These are phyloP conservation scores for Lotmaria passim DNA, from an alignment of 208 protist species.

Conservation along the genomic window DNA sequence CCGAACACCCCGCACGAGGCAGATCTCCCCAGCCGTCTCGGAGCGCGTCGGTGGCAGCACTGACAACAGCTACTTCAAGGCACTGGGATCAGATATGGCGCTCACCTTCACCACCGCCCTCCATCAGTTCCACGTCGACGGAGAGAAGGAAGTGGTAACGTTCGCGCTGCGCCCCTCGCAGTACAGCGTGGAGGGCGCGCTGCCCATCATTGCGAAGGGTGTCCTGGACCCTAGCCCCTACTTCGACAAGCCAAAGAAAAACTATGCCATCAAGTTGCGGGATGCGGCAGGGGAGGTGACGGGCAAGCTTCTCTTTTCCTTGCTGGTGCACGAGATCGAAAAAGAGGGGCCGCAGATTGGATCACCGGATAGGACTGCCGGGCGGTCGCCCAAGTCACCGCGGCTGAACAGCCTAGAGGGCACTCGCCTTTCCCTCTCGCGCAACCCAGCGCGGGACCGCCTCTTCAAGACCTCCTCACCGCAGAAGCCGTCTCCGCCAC, in stretches of 20 bases:
- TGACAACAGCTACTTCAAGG: conserved; percentile 56
- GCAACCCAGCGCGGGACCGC: conserved; percentile 25
- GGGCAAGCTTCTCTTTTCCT: conserved; percentile 79
- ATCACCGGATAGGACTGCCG: not conserved
- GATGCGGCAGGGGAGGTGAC: conserved; percentile 66
- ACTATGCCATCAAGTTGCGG: conserved; percentile 89
- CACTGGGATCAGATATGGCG: conserved; percentile 59
- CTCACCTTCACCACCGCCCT: conserved; percentile 49
- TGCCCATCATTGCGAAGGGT: conserved; percentile 78
- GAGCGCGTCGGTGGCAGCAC: conserved; percentile 27
- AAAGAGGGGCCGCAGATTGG: not conserved
- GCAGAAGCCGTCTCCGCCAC: not conserved
- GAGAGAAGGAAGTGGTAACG: conserved; percentile 58
- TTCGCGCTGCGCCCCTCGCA: conserved; percentile 66
- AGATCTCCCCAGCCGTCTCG: conserved; percentile 8
- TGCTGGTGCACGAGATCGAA: conserved; percentile 57
- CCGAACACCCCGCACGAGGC: conserved; percentile 44
- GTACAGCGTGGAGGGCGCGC: conserved; percentile 44
- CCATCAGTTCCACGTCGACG: conserved; percentile 41
- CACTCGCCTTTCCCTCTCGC: not conserved
- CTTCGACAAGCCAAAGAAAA: conserved; percentile 70
- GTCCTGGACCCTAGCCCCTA: conserved; percentile 75
- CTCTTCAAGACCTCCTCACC: conserved; percentile 16
- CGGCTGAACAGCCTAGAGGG: not conserved
- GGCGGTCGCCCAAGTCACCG: conserved; percentile 1